Evolutionary conservation across 768 basidiomycete genomes (phyloP), one percentile per base, ranked within the genome.

Genomic region (Lyophyllum shimeji): DNA sequence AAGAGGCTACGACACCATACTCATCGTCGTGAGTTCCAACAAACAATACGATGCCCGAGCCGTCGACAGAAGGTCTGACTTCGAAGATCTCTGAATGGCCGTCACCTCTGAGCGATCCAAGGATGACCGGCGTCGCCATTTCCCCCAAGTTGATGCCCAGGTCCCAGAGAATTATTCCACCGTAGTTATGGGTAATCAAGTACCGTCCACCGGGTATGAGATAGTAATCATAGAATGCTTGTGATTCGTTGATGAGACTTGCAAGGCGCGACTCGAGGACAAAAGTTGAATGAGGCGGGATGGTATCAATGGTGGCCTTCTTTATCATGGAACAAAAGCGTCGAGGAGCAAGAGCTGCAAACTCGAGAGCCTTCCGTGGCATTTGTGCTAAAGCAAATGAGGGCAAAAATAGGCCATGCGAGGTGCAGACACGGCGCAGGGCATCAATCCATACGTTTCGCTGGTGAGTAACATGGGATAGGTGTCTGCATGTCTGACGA

Each of bases 371-470:
- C 37, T 31, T 52, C 2, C 54, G 45, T 17, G 57, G 55, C 63
- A 66, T 62, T 27, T 59, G 29, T 45, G 60, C 57, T 33, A 59
- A 15, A n/a, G 61, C 59, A 48, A 62, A 66, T 5, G 63, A 58
- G 6, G 65, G 56, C 7, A 44, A 23, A 42, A 63, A 66, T 7
- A 63, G 27, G 37, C 57, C 18, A 33, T 66, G 59, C 8, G 52
- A 3, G 13, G 40, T 40, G 43, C 60, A 63, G 7, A 63, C 42
- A 17, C 57, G 50, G 18, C 56, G 56, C 17, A 66, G 57, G 0
- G 61, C 60, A 12, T 53, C 61, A 44, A 59, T 34, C 65, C 65
- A 66, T 7, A 66, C 63, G 11, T 43, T 60, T 24, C 61, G 53
- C 24, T 63, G 52, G 4, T 31, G 51, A 11, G 59, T 63, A 17